Base-by-base conservation (phyloP, 1,284 basidiomycete genomes). In the Paramarasmius palmivorus region DNA sequence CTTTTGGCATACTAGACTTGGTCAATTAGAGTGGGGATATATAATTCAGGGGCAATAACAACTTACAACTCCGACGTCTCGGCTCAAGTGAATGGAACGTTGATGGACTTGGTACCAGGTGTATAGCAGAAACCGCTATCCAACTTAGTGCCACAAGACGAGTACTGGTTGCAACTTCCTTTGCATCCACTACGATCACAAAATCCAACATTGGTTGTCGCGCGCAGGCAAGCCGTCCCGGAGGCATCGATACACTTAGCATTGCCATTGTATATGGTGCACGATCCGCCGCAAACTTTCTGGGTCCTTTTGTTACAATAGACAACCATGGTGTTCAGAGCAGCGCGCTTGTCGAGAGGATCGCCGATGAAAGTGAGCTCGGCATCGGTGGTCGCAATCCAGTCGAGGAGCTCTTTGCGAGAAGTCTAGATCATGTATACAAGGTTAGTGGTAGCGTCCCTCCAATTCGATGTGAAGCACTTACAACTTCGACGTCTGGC, bases 181-280 rank as follows among this genome's bases (percentile, higher is more conserved):
- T 46, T 50, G 49, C 67, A 69, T 2, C 49, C 46, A 7, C 37
- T 34, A 17, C 46, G 26, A 35, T 60, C 55, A 51, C 67, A 69
- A 52, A 67, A 68, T 12, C 52, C 61, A 32, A 67, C 61, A 37
- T 68, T 58, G 7, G 36, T 53, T 8, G 66, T 65, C 4, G 66
- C 66, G 10, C 54, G 15, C 17, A 69, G 56, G 40, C 67, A 69
- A 10, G 59, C 48, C 2, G 66, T 68, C 22, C 36, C 39, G 1
- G 65, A 63, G 12, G 65, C 61, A 26, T 41, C 36, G 50, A 65
- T 55, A 53, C 66, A 67, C 0, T 22, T 45, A 10, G 57, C 49
- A 14, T 56, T 54, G 4, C 66, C 66, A 20, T 54, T 63, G 56
- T 60, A 63, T 1, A 64, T 60, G 8, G 54, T 63, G 57, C 66